Base-by-base conservation (phyloP, 2,329 filamentous ascomycete species). In the Ophiocordyceps camponoti-saundersi region DNA sequence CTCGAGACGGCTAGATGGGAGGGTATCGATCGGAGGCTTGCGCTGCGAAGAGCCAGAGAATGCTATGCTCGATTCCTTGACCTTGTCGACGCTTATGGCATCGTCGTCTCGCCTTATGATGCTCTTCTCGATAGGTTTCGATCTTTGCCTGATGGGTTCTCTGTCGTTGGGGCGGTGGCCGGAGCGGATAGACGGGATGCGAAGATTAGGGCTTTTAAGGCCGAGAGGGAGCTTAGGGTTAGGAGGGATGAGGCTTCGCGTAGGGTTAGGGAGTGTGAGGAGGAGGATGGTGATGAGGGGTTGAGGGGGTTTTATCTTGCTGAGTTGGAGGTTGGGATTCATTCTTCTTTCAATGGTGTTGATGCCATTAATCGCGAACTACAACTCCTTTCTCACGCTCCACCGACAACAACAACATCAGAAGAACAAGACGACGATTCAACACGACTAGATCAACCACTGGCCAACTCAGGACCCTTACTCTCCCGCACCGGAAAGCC, bases 341-440 rank as follows among this genome's bases (percentile, higher is more conserved):
- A 95, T 62, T 78, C 84, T 59, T 73, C 88, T 6, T 93, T 96
- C 56, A 84, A 92, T 59, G 75, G 80, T 0, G 74, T 98, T n/a
- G 92, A 96, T 62, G 78, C 85, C 18, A 72, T 95, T 48, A 85
- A 83, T 40, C 82, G 86, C 54, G 92, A 98, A 65, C 63, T 87
- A 48, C 79, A 89, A 49, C 83, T 98, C 53, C 71, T 98, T 16
- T 79, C 82, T 1, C 73, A 81, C 55, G 85, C 85, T 36, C 85
- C 84, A 46, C 71, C 60, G 56, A 13, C 40, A 11, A 57, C 16
- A 55, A 56, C 4, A n/a, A n/a, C 6, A n/a, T 6, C 7, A 36
- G 6, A 8, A 36, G 32, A 36, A n/a, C 3, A 36, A 36, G 58
- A 66, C 15, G 70, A 77, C 46, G 69, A 65, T 26, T 82, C 78